Evolutionary conservation across 2,329 filamentous ascomycete species (phyloP), one percentile per base, ranked within the genome.

Genomic region (Amauroascus niger): DNA sequence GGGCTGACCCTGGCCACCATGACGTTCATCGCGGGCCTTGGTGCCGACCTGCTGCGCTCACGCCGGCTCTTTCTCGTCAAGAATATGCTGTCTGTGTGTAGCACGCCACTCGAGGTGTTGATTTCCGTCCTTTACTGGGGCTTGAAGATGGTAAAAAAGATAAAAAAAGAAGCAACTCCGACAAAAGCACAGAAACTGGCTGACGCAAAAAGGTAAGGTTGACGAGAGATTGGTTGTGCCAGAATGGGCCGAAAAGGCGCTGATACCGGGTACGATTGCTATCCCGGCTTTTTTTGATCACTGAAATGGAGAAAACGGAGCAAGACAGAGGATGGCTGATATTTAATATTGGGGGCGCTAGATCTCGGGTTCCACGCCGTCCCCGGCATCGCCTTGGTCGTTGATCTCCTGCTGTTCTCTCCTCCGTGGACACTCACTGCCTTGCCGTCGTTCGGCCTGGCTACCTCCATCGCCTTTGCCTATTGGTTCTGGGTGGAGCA

Each of bases 401-500:
- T 78, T 16, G 81, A 83, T 60, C 64, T 81, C 2, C 67, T 83
- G 6, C 69, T 82, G 54, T 71, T 83, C 35, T 79, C 76, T 1
- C 81, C 81, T 1, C 81, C 81, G 0, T 83, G 79, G 76, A 77
- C 78, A 1, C 76, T 81, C 56, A 73, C 74, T 1, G 71, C 73
- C 9, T 47, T 77, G 0, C 75, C 78, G 0, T 75, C 78, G 0
- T 64, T 82, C 2, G 71, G 66, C 0, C 57, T 80, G 6, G 77
- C 75, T 13, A 69, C 67, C 6, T 59, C 63, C 9, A 74, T 83
- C 49, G 80, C 80, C 0, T 75, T 81, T 55, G 68, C 69, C 6
- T 84, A 84, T 62, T 84, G 80, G 80, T 74, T 78, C 58, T 83
- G 81, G 81, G 76, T 83, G 52, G 81, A 84, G 66, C 67, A 70